These are phyloP conservation scores for Tillandsia fasciculata DNA, from an alignment of 176 grass and related monocot species.

Conservation along the genomic window DNA sequence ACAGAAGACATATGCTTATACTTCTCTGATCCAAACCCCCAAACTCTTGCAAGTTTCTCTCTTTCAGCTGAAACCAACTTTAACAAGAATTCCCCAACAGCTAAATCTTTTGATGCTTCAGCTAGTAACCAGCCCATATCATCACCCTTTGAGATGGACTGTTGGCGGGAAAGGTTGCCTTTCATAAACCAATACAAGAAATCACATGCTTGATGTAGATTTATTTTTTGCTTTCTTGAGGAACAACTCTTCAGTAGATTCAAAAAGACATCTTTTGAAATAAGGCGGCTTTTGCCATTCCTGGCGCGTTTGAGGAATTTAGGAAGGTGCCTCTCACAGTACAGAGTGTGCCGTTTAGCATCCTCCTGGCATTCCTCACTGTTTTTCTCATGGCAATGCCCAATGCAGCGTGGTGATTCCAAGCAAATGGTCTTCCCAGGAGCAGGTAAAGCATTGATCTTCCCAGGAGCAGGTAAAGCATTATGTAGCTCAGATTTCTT, in stretches of 20 bases:
- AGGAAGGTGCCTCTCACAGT: conserved; percentile 87
- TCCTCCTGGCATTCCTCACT: conserved; percentile 62
- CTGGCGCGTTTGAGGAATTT: conserved; percentile 98
- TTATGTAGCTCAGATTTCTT: conserved; percentile 40
- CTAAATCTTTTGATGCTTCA: conserved; percentile 52
- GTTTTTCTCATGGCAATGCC: conserved; percentile 34
- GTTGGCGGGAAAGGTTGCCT: conserved; percentile 47
- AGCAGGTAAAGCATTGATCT: conserved; percentile 27
- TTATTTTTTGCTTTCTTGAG: conserved; percentile 79
- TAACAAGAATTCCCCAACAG: conserved; percentile 62
- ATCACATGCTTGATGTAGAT: conserved; percentile 80
- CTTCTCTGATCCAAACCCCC: conserved; percentile 46
- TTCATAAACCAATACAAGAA: conserved; percentile 87
- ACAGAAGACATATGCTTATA: conserved; percentile 33
- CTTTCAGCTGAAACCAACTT: conserved; percentile 78
- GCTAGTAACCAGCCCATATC: conserved; percentile 46
- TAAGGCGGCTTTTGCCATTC: conserved; percentile 82
- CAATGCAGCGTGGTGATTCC: conserved; percentile 48
- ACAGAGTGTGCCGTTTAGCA: conserved; percentile 74
- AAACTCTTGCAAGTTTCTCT: conserved; percentile 70
- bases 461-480: conserved; percentile 25
- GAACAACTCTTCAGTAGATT: conserved; percentile 58
- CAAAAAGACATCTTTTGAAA: conserved; percentile 91
- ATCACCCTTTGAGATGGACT: conserved; percentile 37
- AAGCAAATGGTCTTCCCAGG: conserved; percentile 25